phyloP scores from a whole-genome alignment of 768 basidiomycete genomes.

The Boletus insuetus region DNA sequence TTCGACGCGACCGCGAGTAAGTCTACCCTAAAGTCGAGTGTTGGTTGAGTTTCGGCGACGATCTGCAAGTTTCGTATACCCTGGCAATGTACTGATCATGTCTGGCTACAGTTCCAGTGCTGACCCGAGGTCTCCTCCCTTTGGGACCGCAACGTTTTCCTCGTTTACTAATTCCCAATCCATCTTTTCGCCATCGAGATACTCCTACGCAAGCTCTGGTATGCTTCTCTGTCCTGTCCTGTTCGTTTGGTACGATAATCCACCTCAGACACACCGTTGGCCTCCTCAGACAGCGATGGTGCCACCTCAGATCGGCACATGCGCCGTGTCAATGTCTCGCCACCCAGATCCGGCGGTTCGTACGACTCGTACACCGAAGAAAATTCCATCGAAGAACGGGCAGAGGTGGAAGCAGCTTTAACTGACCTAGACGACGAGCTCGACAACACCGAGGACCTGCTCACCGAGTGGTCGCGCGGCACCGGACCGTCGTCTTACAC shows the following conservation, averaged over 20 bases:
- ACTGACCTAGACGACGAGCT: conserved; percentile 66
- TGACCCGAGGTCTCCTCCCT: conserved; percentile 59
- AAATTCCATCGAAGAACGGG: conserved; percentile 43
- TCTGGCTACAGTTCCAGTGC: conserved; percentile 36
- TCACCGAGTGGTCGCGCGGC: conserved; percentile 63
- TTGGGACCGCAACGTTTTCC: conserved; percentile 58
- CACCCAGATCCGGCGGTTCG: conserved; percentile 37
- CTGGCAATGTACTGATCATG: conserved; percentile 38
- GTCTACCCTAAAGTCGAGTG: conserved; percentile 37
- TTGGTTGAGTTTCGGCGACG: conserved; percentile 30
- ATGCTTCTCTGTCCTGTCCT: conserved; percentile 12
- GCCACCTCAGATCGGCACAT: conserved; percentile 46
- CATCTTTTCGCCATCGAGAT: conserved; percentile 58
- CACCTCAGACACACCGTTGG: conserved; percentile 41
- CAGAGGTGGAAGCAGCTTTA: conserved; percentile 66
- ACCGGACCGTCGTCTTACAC: conserved; percentile 33
- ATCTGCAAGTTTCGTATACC: conserved; percentile 3
- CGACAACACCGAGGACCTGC: conserved; percentile 60
- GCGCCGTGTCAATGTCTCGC: conserved; percentile 56
- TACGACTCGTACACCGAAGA: conserved; percentile 61
- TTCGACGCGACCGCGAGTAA: conserved; percentile 35
- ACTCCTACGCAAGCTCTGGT: conserved; percentile 59
- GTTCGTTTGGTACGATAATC: conserved; percentile 1
- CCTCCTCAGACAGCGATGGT: conserved; percentile 46
- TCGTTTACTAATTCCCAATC: conserved; percentile 51